Conservation (phyloP, 1,139 yeast species). For the Magnusiomyces suaveolens region DNA sequence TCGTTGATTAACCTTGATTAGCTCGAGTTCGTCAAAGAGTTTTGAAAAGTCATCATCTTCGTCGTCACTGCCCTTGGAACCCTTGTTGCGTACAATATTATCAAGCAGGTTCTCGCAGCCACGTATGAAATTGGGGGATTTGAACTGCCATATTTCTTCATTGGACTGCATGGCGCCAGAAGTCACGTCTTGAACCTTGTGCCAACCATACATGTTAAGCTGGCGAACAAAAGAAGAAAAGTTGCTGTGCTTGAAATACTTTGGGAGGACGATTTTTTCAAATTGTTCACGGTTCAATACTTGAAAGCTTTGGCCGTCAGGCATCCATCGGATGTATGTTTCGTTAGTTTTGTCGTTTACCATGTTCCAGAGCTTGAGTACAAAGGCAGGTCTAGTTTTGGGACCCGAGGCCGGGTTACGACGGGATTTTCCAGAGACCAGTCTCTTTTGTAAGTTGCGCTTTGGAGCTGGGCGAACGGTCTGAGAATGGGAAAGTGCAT, state of each 20-base stretch:
- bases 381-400: constrained; percentile 70
- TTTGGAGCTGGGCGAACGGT: not conserved
- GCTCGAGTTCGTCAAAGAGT: constrained; percentile 63
- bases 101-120: constrained; percentile 66
- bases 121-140: constrained; percentile 61
- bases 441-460: constrained; percentile 14
- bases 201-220: constrained; percentile 97
- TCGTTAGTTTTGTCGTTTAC: constrained; percentile 68
- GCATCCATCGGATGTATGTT: constrained; percentile 71
- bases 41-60: constrained; percentile 47
- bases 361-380: constrained; percentile 90
- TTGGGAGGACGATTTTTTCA: constrained; percentile 75
- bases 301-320: constrained; percentile 76
- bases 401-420: constrained; percentile 26
- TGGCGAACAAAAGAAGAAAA: constrained; percentile 94
- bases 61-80: constrained; percentile 31
- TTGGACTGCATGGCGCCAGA: constrained; percentile 52
- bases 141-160: constrained; percentile 66
- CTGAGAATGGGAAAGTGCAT: not conserved
- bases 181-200: constrained; percentile 75
- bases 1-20: constrained; percentile 65
- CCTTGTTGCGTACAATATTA: constrained; percentile 51
- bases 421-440: constrained; percentile 19
- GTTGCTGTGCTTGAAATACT: constrained; percentile 87
- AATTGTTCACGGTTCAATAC: constrained; percentile 80